Evolutionary conservation across 305 asterid genomes (phyloP), one percentile per base, ranked within the genome.

Genomic region (Rubia balearica): DNA sequence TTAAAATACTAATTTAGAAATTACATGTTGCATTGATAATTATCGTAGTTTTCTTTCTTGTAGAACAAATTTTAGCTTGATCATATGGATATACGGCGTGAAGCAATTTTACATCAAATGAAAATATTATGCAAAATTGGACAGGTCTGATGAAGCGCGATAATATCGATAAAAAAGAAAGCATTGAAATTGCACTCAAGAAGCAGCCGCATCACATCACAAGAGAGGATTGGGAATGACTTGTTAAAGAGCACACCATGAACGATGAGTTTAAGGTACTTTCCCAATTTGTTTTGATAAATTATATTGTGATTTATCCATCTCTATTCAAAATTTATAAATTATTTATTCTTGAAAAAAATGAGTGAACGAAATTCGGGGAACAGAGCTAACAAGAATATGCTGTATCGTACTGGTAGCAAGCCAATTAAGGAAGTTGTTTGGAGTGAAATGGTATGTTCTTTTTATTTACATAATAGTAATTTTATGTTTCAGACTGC

Each of bases 391-490:
- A 19, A n/a, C 61, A 9, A n/a, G 9, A 56, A 56, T 6, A 56
- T 8, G 13, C 61, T 6, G 3, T 30, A n/a, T n/a, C 61, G 27
- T n/a, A 56, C 61, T n/a, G 61, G 61, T 22, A 56, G 61, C 61
- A 56, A 56, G 61, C 61, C 61, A 27, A n/a, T 56, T 22, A 19
- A 22, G 7, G 11, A 56, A 56, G 11, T 56, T 56, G 61, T 56
- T n/a, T 56, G 61, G 61, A 56, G 61, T 56, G 61, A 56, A n/a
- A n/a, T 56, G 33, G 61, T 56, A 27, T 6, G 30, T n/a, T 56
- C 19, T n/a, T 4, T n/a, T 12, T 7, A 2, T 7, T 56, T 19
- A 56, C 7, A 19, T 6, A 1, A 56, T 56, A 56, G 6, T 8
- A 6, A 46, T 46, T 13, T 16, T 46, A 8, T 11, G 27, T 24